A percentile compares a stretch with the other conserved stretches of the same genome.
These are phyloP conservation scores for Saturnispora galanensis DNA, from an alignment of 805 yeast species.

Conservation along the genomic window DNA sequence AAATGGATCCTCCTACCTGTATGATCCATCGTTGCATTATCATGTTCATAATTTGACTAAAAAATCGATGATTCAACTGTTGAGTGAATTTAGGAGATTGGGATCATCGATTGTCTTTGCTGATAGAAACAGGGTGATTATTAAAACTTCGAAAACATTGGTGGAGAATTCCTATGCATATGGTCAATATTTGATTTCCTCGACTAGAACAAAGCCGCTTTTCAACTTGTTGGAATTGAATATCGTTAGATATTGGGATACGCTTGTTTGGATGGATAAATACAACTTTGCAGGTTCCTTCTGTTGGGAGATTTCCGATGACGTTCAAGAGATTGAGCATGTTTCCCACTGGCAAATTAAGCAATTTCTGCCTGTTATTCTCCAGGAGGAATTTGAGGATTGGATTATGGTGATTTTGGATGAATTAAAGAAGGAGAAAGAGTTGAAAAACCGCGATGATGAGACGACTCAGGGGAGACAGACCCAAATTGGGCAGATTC, in stretches of 20 bases:
- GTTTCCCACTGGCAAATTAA: conserved; percentile 71
- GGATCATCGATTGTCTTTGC: conserved; percentile 80
- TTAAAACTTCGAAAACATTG: conserved; percentile 64
- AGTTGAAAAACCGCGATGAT: conserved; percentile 16
- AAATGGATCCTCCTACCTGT: conserved; percentile 58
- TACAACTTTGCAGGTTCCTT: conserved; percentile 73
- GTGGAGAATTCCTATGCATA: conserved; percentile 88
- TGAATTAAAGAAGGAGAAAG: conserved; percentile 49
- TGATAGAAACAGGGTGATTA: conserved; percentile 59
- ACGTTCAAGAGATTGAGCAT: conserved; percentile 35
- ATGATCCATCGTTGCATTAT: conserved; percentile 70
- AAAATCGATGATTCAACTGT: conserved; percentile 69
- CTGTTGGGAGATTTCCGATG: conserved; percentile 30
- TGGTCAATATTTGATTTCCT: conserved; percentile 71
- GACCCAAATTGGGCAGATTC: conserved; percentile 55
- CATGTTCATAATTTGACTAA: conserved; percentile 82
- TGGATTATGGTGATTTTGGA: conserved; percentile 78
- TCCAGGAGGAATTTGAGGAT: conserved; percentile 76
- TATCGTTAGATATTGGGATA: conserved; percentile 80
- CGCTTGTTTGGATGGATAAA: conserved; percentile 92
- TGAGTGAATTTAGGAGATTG: conserved; percentile 66
- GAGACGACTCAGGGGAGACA: conserved; percentile 28
- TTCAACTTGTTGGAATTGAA: conserved; percentile 73
- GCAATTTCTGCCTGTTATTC: conserved; percentile 59
- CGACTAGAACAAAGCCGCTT: conserved; percentile 69